Evolutionary conservation across 2,329 filamentous ascomycete species (phyloP).

Genomic region (Phyllosticta capitalensis): DNA sequence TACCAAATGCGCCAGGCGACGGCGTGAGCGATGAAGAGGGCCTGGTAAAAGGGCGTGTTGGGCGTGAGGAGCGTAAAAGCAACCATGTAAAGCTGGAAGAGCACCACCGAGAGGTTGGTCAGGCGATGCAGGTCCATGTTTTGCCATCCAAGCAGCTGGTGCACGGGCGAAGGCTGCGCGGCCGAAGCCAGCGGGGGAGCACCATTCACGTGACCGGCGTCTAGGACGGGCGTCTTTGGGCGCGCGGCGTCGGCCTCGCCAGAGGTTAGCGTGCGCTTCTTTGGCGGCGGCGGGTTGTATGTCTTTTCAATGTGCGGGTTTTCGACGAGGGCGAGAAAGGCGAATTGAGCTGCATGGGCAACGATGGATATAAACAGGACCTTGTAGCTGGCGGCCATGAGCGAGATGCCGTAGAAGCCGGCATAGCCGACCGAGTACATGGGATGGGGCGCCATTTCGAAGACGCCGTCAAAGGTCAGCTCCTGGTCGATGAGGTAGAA

Average conservation of each 20-base stretch:
- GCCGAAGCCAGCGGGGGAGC: conserved; percentile 32
- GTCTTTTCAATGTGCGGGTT: conserved; percentile 97
- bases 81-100: conserved; percentile 68
- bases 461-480: conserved; percentile 95
- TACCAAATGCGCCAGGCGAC: conserved; percentile 85
- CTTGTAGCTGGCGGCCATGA: conserved; percentile 96
- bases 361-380: conserved; percentile 94
- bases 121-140: conserved; percentile 85
- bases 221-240: conserved; percentile 23
- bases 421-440: conserved; percentile 99
- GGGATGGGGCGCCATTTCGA: conserved; percentile 96
- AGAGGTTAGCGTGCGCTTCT: conserved; percentile 33
- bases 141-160: conserved; percentile 70
- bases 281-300: conserved; percentile 79
- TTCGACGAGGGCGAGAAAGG: conserved; percentile 83
- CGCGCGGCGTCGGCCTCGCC: conserved; percentile 11
- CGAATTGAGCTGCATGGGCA: conserved; percentile 88
- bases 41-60: conserved; percentile 63
- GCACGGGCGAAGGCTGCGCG: conserved; percentile 56
- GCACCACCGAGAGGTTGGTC: conserved; percentile 70
- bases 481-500: conserved; percentile 98
- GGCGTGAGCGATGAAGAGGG: conserved; percentile 73
- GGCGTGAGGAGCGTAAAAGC: conserved; percentile 67
- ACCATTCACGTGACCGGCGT: conserved; percentile 28
- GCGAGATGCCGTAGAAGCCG: conserved; percentile 94